These are phyloP conservation scores for Allium cepa DNA, from an alignment of 106 monocot species.

Conservation along the genomic window DNA sequence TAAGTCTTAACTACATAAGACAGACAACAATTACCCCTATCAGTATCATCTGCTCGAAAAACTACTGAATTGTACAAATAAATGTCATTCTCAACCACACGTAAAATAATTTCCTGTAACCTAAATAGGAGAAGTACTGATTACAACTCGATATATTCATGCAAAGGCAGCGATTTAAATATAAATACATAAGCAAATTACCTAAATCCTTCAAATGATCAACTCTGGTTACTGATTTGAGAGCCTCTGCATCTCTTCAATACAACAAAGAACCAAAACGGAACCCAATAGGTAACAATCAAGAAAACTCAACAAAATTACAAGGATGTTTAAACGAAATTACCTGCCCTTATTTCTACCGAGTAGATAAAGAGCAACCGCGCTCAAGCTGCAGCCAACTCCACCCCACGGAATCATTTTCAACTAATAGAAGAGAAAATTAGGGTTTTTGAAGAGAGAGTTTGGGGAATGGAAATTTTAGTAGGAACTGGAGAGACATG, in stretches of 20 bases:
- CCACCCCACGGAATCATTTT: slow-evolving; percentile 87
- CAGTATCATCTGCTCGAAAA: too few species aligned
- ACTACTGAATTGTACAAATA: too few species aligned
- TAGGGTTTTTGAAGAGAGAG: background rate
- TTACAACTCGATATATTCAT: too few species aligned
- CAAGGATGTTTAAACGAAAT: background rate
- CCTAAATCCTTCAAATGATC: slow-evolving; percentile 80
- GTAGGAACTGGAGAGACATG: background rate
- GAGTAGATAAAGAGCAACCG: slow-evolving; percentile 76
- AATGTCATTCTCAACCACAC: too few species aligned
- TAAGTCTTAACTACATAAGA: too few species aligned
- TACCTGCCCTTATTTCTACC: slow-evolving; percentile 86
- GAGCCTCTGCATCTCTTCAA: slow-evolving; percentile 70
- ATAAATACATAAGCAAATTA: slow-evolving; percentile 10
- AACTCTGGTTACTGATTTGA: slow-evolving; percentile 65
- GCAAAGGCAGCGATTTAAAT: too few species aligned
- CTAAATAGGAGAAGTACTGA: too few species aligned
- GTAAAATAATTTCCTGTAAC: too few species aligned
- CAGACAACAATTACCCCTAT: too few species aligned
- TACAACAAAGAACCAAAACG: background rate
- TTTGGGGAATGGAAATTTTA: background rate
- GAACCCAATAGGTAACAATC: background rate
- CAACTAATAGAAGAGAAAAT: background rate
- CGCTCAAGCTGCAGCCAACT: slow-evolving; percentile 78
- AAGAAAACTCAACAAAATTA: too few species aligned